Base-by-base conservation (phyloP, 176 grass and related monocot genomes). In the Stipa capillata region DNA sequence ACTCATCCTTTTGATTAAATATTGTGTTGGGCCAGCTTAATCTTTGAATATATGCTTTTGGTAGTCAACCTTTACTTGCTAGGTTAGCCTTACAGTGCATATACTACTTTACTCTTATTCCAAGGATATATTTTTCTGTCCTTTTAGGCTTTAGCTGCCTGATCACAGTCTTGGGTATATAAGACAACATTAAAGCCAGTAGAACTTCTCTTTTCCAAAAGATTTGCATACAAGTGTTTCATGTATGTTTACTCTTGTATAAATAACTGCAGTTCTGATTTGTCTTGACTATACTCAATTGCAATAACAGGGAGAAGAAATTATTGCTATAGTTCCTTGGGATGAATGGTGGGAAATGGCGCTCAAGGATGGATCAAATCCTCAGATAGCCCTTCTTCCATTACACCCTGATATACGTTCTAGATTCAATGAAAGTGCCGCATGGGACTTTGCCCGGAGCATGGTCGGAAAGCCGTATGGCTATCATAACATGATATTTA, bases 401-500 rank as follows among this genome's bases (percentile, higher is more conserved):
- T 37, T 37, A 37, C 6, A 6, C 6, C 36, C 36, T 37, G 36
- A 6, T 6, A 37, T 6, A 37, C 36, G n/a, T n/a, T n/a, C n/a
- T n/a, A n/a, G n/a, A n/a, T n/a, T n/a, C n/a, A n/a, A n/a, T n/a
- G 6, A 37, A 37, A 37, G 36, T 37, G 36, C 6, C 6, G 36
- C 59, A 43, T 96, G 89, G 93, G 69, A 79, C 21, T 96, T 90
- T 92, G 89, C 82, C 37, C 65, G 35, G 56, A 90, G 89, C 84
- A 92, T 92, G 89, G 36, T 56, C 50, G 87, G 93, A 58, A 92
- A 90, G 48, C 89, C 93, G 21, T 92, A 96, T 80, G 93, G 93
- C 23, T 92, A 92, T 83, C 93, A 96, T 83, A 96, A 96, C 82
- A 96, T 96, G 93, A 96, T 96, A 87, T 96, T 96, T 85, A 92